Conservation (phyloP, 208 protist species). For the Blechomonas ayalai region DNA sequence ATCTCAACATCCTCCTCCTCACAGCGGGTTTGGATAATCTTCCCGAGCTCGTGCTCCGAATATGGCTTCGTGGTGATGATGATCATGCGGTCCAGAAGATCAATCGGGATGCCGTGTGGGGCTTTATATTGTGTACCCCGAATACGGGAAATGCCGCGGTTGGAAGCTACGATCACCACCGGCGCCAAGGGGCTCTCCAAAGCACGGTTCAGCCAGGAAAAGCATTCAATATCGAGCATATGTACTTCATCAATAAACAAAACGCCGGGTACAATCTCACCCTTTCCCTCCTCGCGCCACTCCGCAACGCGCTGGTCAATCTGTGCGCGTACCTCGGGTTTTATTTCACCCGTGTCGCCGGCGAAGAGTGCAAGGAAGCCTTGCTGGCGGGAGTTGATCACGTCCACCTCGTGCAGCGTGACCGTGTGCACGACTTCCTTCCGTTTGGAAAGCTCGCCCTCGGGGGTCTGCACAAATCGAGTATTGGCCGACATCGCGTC, state of each 20-base stretch:
- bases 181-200: slow-evolving; percentile 98
- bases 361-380: slow-evolving; percentile 99
- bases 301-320: slow-evolving; percentile 99
- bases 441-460: slow-evolving; percentile 99
- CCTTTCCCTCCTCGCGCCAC: slow-evolving; percentile 99
- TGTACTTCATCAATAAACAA: slow-evolving; percentile 97
- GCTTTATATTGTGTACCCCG: slow-evolving; percentile 97
- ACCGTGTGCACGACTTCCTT: slow-evolving; percentile 99
- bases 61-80: slow-evolving; percentile 99
- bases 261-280: slow-evolving; percentile 98
- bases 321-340: slow-evolving; percentile 98
- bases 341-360: slow-evolving; percentile 99
- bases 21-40: slow-evolving; percentile 97
- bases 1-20: slow-evolving; percentile 99
- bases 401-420: slow-evolving; percentile 99
- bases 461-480: slow-evolving; percentile 96
- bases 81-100: slow-evolving; percentile 98
- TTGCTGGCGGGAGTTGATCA: slow-evolving; percentile 99
- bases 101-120: slow-evolving; percentile 99
- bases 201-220: slow-evolving; percentile 99
- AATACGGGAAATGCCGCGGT: slow-evolving; percentile 98
- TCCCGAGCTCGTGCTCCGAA: slow-evolving; percentile 90
- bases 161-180: slow-evolving; percentile 99
- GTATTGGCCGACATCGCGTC: slow-evolving; percentile 92
- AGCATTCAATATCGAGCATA: slow-evolving; percentile 99